phyloP scores from a whole-genome alignment of 116 monocot genomes.

The Phalaenopsis hybrid region DNA sequence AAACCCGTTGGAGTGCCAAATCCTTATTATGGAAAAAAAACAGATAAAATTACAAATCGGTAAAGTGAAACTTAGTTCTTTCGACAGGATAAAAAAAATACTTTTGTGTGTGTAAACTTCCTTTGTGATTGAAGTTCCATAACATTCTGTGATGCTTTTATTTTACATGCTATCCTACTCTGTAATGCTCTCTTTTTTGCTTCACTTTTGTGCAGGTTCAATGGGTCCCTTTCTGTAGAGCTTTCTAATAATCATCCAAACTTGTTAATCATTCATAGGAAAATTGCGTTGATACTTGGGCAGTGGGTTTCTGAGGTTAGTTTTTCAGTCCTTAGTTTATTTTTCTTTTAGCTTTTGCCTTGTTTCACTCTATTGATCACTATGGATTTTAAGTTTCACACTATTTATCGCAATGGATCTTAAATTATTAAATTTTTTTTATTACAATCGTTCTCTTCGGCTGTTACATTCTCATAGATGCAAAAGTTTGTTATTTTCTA shows the following conservation, averaged over 20 bases:
- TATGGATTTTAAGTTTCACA: neutral
- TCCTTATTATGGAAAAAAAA: neutral
- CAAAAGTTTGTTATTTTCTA: neutral
- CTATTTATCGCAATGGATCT: neutral
- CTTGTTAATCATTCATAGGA: constrained; percentile 24
- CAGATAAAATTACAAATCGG: neutral
- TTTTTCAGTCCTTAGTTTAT: neutral
- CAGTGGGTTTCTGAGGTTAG: constrained; percentile 78
- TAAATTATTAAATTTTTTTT: neutral
- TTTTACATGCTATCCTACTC: neutral
- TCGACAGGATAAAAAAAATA: neutral
- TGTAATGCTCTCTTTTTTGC: neutral
- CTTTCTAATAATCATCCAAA: constrained; percentile 20
- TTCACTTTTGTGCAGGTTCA: constrained; percentile 42
- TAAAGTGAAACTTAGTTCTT: neutral
- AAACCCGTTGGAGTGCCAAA: neutral
- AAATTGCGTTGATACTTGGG: constrained; percentile 63
- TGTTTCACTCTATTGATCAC: neutral
- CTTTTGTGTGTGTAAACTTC: neutral
- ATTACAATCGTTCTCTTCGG: neutral
- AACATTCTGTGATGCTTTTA: neutral
- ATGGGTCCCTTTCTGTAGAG: constrained; percentile 45
- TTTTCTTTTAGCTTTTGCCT: neutral
- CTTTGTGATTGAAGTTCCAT: neutral
- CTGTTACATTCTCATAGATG: neutral